Percentiles rank a stretch among this genome's conserved stretches.
Evolutionary conservation across 495 filamentous ascomycete genomes (phyloP).

Genomic region (Letharia columbiana): DNA sequence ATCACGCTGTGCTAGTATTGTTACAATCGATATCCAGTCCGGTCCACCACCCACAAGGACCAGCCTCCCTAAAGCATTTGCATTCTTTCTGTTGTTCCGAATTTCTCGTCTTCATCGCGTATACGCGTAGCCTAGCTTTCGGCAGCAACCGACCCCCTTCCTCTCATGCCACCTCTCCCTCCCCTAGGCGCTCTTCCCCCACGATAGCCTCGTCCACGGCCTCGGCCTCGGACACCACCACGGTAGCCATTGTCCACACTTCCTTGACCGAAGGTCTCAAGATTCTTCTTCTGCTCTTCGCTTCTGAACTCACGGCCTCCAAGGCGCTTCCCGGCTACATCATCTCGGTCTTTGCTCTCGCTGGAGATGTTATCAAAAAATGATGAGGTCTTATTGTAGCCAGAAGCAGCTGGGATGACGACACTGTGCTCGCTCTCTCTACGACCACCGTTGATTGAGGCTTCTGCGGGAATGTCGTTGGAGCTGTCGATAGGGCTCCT

Average conservation of each 20-base stretch:
- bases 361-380: constrained; percentile 99
- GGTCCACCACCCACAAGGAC: background rate
- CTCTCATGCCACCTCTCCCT: constrained; percentile 36
- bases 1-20: constrained; percentile 6
- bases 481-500: constrained; percentile 40
- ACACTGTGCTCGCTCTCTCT: constrained; percentile 33
- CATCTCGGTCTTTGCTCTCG: constrained; percentile 83
- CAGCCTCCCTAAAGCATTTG: background rate
- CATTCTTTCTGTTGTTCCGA: background rate
- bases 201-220: constrained; percentile 61
- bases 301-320: constrained; percentile 87
- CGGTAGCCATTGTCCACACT: constrained; percentile 82
- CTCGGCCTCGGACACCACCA: constrained; percentile 53
- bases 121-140: constrained; percentile 4
- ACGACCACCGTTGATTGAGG: constrained; percentile 27
- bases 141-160: constrained; percentile 29
- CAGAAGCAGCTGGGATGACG: constrained; percentile 33
- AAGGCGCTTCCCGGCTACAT: constrained; percentile 43
- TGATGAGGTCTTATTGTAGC: constrained; percentile 74
- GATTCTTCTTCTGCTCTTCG: constrained; percentile 89
- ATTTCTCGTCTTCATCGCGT: background rate
- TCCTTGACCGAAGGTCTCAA: constrained; percentile 98
- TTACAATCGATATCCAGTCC: constrained; percentile 17
- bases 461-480: constrained; percentile 31
- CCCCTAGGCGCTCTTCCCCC: constrained; percentile 44